phyloP scores from a whole-genome alignment of 257 asterid genomes.

The Ocimum tenuiflorum region DNA sequence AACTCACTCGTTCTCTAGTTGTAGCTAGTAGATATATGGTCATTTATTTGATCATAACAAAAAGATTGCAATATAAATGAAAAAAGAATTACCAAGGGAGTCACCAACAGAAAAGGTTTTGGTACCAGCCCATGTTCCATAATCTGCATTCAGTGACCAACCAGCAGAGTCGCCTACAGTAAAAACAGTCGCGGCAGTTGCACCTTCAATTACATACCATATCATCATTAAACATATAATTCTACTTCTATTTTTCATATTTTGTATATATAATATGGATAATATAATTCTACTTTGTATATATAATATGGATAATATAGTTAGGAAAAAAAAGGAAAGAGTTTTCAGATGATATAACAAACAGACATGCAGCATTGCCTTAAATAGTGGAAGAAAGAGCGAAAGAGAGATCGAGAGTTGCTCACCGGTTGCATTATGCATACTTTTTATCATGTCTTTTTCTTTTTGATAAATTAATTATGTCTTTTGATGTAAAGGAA shows the following conservation, averaged over 20 bases:
- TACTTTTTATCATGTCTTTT: no score
- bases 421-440: conserved; percentile 32
- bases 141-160: conserved; percentile 61
- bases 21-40: no score
- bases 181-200: conserved; percentile 33
- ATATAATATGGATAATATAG: neutral
- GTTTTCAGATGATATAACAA: conserved; percentile 14
- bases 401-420: conserved; percentile 35
- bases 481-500: neutral
- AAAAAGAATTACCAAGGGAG: conserved; percentile 39
- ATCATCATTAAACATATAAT: conserved; percentile 26
- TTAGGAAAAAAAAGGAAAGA: neutral
- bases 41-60: neutral
- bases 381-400: conserved; percentile 16
- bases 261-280: neutral
- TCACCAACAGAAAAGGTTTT: conserved; percentile 66
- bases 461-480: no score
- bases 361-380: conserved; percentile 17
- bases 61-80: no score
- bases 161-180: conserved; percentile 76
- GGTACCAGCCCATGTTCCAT: conserved; percentile 50
- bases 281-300: neutral
- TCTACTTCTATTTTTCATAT: neutral
- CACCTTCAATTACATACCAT: conserved; percentile 17
- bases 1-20: no score